Percentiles rank a stretch among this genome's conserved stretches.
phyloP scores from a whole-genome alignment of 208 protist genomes.

The Acanthamoeba culbertsoni region DNA sequence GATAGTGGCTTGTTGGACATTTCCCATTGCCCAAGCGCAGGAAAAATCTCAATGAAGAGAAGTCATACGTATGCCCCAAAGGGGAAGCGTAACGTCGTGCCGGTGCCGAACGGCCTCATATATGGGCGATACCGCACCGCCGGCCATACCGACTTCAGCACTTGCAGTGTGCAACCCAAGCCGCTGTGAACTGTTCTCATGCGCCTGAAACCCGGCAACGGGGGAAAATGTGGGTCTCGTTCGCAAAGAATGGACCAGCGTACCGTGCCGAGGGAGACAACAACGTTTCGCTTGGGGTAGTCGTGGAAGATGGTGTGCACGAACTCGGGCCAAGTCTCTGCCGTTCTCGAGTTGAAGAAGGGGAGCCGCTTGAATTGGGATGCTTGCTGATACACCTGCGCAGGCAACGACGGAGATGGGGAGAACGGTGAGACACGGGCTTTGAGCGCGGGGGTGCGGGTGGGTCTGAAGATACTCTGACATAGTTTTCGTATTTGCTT shows the following conservation, averaged over 20 bases:
- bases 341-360: background rate
- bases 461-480: background rate
- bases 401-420: background rate
- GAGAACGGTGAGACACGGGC: background rate
- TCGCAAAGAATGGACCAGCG: background rate
- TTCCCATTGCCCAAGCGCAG: background rate
- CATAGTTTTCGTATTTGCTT: background rate
- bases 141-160: background rate
- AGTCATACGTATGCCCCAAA: background rate
- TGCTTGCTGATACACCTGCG: background rate
- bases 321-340: background rate
- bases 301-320: background rate
- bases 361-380: background rate
- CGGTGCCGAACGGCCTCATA: background rate
- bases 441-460: background rate
- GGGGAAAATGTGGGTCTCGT: background rate
- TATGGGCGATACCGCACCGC: background rate
- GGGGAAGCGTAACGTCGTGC: background rate
- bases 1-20: background rate
- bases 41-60: background rate
- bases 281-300: background rate
- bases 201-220: background rate
- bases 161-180: background rate
- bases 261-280: conserved; percentile 1
- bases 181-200: background rate